These are phyloP conservation scores for Phytopythium boreale DNA, from an alignment of 352 stramenopile genomes.

Conservation along the genomic window DNA sequence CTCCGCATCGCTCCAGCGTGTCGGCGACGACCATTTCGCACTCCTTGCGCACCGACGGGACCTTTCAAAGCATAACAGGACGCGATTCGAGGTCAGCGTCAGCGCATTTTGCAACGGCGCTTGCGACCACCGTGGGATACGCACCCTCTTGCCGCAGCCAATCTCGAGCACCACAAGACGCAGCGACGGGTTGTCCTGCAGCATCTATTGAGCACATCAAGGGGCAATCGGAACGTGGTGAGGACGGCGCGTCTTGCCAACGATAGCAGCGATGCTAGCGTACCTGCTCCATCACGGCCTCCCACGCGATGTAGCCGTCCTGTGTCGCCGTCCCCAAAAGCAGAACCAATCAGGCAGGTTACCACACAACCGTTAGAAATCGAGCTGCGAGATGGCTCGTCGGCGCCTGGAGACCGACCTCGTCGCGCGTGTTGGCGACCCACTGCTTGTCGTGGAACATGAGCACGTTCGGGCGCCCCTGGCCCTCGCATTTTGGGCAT, in stretches of 20 bases:
- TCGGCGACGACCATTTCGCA: constrained; percentile 81
- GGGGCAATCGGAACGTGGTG: not conserved
- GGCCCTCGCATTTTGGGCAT: constrained; percentile 55
- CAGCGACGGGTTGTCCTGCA: constrained; percentile 53
- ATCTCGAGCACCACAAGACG: constrained; percentile 82
- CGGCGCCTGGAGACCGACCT: constrained; percentile 25
- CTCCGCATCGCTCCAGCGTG: constrained; percentile 50
- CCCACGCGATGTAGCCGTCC: constrained; percentile 72
- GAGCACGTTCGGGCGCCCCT: constrained; percentile 83
- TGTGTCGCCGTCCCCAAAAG: constrained; percentile 5
- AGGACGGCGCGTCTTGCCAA: too few relatives aligned
- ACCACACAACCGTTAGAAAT: not conserved
- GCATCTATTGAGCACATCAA: constrained; percentile 36
- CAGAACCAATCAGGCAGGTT: not conserved
- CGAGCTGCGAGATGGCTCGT: not conserved
- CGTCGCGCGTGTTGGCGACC: constrained; percentile 65
- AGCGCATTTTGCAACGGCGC: constrained; percentile 28
- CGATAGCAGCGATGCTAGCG: not conserved
- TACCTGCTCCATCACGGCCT: constrained; percentile 74
- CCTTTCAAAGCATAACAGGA: constrained; percentile 12
- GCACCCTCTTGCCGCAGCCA: constrained; percentile 50
- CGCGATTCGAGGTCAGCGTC: not conserved
- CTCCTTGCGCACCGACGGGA: constrained; percentile 75
- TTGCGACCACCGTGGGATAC: not conserved
- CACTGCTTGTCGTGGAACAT: constrained; percentile 91